A percentile compares a stretch with the other conserved stretches of the same genome.
Evolutionary conservation across 495 filamentous ascomycete species (phyloP).

Genomic region (Cetradonia linearis): DNA sequence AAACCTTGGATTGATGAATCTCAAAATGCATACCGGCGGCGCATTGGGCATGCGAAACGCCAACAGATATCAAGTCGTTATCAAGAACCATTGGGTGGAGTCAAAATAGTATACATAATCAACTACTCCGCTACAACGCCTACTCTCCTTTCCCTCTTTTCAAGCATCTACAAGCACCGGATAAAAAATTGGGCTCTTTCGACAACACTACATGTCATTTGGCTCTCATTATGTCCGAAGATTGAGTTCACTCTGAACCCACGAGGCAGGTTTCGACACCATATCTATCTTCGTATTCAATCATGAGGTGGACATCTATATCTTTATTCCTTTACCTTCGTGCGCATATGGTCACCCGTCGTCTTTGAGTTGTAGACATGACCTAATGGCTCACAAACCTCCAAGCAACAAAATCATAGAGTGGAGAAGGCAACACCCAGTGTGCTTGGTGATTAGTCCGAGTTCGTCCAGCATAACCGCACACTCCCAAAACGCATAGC

Average conservation of each 20-base stretch:
- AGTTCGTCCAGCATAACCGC: not conserved
- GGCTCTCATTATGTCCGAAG: constrained; percentile 45
- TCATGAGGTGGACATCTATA: constrained; percentile 27
- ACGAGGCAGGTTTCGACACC: constrained; percentile 21
- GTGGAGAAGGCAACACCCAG: not conserved
- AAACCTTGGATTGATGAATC: constrained; percentile 5
- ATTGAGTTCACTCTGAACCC: constrained; percentile 31
- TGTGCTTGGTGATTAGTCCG: not conserved
- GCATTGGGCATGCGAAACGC: not conserved
- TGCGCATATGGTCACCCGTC: not conserved
- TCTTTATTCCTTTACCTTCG: not conserved
- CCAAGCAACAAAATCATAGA: not conserved
- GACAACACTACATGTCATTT: constrained; percentile 33
- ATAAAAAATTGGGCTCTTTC: constrained; percentile 43
- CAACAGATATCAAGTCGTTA: not conserved
- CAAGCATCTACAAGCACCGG: constrained; percentile 22
- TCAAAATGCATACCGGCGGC: not conserved
- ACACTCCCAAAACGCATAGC: not conserved
- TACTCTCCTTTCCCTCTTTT: not conserved
- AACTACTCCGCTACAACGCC: not conserved
- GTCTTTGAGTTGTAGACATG: not conserved
- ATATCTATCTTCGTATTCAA: constrained; percentile 27
- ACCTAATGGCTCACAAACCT: not conserved
- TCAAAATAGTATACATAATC: not conserved
- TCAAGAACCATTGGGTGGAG: not conserved